These are phyloP conservation scores for Salinomyces thailandicus DNA, from an alignment of 2,329 filamentous ascomycete genomes.

Conservation along the genomic window DNA sequence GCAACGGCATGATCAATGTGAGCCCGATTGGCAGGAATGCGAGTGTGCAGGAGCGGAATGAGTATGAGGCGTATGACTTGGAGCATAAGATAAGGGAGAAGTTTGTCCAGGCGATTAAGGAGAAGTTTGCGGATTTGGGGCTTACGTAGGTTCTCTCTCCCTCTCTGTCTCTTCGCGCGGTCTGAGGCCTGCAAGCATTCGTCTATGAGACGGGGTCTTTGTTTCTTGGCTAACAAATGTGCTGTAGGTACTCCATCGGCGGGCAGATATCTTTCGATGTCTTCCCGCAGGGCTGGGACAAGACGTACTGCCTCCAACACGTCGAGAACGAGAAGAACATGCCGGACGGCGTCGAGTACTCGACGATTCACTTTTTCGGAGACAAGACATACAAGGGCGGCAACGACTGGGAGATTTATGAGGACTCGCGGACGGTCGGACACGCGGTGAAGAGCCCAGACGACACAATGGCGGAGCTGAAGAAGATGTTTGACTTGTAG, in stretches of 20 bases:
- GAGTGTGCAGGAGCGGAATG: conserved; percentile 64
- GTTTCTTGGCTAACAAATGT: too few species aligned
- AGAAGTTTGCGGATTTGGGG: conserved; percentile 72
- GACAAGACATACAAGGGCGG: conserved; percentile 88
- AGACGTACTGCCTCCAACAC: conserved; percentile 90
- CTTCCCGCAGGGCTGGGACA: conserved; percentile 96
- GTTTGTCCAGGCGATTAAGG: conserved; percentile 65
- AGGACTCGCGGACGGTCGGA: conserved; percentile 68
- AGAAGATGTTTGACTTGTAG: conserved; percentile 56
- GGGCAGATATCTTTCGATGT: conserved; percentile 98
- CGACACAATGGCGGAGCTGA: conserved; percentile 70
- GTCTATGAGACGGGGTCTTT: too few species aligned
- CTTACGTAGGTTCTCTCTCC: conserved; percentile 55
- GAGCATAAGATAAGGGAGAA: conserved; percentile 63
- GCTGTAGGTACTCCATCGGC: conserved; percentile 74
- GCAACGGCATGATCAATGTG: conserved; percentile 86
- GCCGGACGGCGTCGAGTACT: conserved; percentile 64
- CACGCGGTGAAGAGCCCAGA: conserved; percentile 74
- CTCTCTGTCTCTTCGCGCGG: background rate
- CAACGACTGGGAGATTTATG: conserved; percentile 93
- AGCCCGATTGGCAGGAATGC: conserved; percentile 81
- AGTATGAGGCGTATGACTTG: conserved; percentile 74
- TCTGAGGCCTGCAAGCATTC: too few species aligned
- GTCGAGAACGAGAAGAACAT: conserved; percentile 63
- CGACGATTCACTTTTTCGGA: conserved; percentile 92